phyloP scores from a whole-genome alignment of 495 filamentous ascomycete species.

The Hyaloscypha finlandica region DNA sequence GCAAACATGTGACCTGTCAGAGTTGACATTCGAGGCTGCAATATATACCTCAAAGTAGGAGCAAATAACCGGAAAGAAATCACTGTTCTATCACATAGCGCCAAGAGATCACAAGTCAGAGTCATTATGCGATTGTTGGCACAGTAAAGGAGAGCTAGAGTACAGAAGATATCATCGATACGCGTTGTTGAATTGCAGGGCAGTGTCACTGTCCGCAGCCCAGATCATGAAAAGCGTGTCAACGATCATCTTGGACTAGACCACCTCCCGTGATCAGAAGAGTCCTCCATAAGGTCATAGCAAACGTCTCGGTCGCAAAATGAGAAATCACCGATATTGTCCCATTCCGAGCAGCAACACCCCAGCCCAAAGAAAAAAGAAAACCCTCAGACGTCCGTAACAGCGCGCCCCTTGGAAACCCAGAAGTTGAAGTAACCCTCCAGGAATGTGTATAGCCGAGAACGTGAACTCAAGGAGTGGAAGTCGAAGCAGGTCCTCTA shows the following conservation, averaged over 20 bases:
- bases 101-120: neutral
- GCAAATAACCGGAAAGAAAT: neutral
- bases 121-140: conserved; percentile 19
- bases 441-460: conserved; percentile 35
- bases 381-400: conserved; percentile 34
- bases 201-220: conserved; percentile 21
- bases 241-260: conserved; percentile 31
- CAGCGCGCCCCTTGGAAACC: conserved; percentile 30
- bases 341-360: conserved; percentile 44
- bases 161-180: conserved; percentile 33
- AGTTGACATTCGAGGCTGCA: neutral
- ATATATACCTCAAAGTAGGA: too few species aligned
- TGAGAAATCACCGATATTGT: conserved; percentile 17
- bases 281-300: conserved; percentile 31
- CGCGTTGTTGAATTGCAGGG: conserved; percentile 24
- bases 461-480: conserved; percentile 23
- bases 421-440: conserved; percentile 32
- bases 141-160: conserved; percentile 32
- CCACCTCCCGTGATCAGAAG: conserved; percentile 24
- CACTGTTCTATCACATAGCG: neutral
- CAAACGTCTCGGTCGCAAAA: conserved; percentile 25
- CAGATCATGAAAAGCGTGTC: conserved; percentile 29
- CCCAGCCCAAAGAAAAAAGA: conserved; percentile 48
- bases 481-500: conserved; percentile 26
- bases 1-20: conserved; percentile 6